phyloP scores from a whole-genome alignment of 2,329 filamentous ascomycete species.

The Domatiomyces catenatus region DNA sequence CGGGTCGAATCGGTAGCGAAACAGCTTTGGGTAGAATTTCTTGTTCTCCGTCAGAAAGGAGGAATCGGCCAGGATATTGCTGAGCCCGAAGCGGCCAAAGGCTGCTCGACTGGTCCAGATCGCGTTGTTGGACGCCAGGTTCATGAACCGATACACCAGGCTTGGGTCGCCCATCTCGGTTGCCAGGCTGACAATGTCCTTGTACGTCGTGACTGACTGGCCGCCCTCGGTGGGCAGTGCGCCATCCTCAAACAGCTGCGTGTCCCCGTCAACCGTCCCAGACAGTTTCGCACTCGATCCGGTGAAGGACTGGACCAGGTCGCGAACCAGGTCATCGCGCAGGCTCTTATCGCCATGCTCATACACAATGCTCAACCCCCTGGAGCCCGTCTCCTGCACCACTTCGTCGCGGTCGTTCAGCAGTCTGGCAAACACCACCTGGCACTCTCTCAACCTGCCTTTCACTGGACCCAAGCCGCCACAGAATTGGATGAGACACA shows the following conservation, averaged over 20 bases:
- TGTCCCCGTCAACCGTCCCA: conserved; percentile 73
- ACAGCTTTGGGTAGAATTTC: conserved; percentile 89
- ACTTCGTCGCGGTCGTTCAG: conserved; percentile 81
- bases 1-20: conserved; percentile 85
- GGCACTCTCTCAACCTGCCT: conserved; percentile 57
- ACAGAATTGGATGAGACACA: conserved; percentile 81
- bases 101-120: conserved; percentile 96
- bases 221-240: conserved; percentile 81
- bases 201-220: conserved; percentile 83
- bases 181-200: conserved; percentile 90
- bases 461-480: conserved; percentile 58
- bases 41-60: conserved; percentile 64
- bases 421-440: conserved; percentile 74
- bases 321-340: conserved; percentile 68
- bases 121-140: conserved; percentile 82
- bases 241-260: conserved; percentile 83
- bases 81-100: conserved; percentile 85
- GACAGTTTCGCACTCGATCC: conserved; percentile 54
- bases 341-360: conserved; percentile 72
- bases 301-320: conserved; percentile 79
- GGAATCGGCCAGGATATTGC: conserved; percentile 78
- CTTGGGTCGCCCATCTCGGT: conserved; percentile 91
- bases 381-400: conserved; percentile 86
- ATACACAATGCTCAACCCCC: conserved; percentile 83
- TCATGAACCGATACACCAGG: conserved; percentile 98